Base-by-base conservation (phyloP, 164 flowering plant genomes). In the Vitis rotundifolia region DNA sequence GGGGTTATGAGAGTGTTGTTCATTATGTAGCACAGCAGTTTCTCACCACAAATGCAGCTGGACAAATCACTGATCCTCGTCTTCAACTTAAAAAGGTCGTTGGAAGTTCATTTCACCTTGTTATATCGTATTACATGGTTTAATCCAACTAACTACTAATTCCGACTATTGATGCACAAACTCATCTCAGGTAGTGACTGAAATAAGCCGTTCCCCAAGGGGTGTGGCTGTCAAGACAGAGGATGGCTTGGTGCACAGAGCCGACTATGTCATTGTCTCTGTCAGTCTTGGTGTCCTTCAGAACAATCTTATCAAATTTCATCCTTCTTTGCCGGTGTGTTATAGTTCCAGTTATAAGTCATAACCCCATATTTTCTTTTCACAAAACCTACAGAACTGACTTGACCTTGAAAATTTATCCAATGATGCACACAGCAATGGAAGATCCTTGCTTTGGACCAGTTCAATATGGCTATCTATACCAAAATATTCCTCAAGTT, bases 401-500 rank as follows among this genome's bases (percentile, higher is more conserved):
- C 26, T 22, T 22, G 26, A 22, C 26, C 26, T 22, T 22, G 26
- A 22, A 22, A 22, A 22, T 22, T 22, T 78, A 59, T 44, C 59
- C 26, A 1, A 22, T 22, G 26, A 22, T 57, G 79, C 68, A 31
- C 49, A 73, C 87, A 94, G 98, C 85, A 80, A 67, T 92, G 97
- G 97, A 94, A 94, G 76, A 84, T 81, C 9, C 94, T 87, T 44
- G 94, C 94, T 16, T 87, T 92, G 54, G 76, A 81, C 67, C 83
- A 86, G 63, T 84, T 89, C 77, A 92, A 94, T 51, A 84, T 94
- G 75, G 89, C 87, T 73, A 94, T 92, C 61, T 94, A 94, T 77
- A 94, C 98, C n/a, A 94, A 94, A 83, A 87, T 94, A 68, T 94
- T 94, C 77, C 82, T 94, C 4, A 92, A 92, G 85, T 94, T 94